Evolutionary conservation across 164 flowering plant genomes (phyloP).

Genomic region (Berberis thunbergii): DNA sequence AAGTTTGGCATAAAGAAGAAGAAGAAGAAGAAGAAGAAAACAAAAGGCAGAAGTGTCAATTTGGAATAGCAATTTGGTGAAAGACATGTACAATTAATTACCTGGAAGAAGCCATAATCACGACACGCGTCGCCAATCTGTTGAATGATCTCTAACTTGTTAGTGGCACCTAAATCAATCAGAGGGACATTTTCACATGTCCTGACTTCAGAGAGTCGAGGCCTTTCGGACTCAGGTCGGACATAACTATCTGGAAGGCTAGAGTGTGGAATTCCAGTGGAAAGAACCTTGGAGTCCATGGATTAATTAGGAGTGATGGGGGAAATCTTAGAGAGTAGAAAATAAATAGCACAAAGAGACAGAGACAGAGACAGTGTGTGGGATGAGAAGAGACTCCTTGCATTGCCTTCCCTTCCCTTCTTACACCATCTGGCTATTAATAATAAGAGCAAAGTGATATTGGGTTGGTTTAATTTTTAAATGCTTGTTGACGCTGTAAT

Average conservation of each 20-base stretch:
- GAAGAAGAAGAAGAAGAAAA: too few species aligned
- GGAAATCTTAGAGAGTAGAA: not conserved
- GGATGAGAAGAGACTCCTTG: too few species aligned
- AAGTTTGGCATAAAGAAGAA: too few species aligned
- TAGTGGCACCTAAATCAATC: conserved; percentile 34
- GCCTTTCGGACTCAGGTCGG: conserved; percentile 65
- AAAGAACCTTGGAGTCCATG: conserved; percentile 8
- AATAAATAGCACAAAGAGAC: not conserved
- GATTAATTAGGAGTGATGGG: not conserved
- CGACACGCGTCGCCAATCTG: conserved; percentile 48
- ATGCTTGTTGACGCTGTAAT: too few species aligned
- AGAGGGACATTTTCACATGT: conserved; percentile 37
- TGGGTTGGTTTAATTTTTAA: too few species aligned
- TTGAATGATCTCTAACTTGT: conserved; percentile 16
- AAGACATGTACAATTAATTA: not conserved
- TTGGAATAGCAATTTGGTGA: not conserved
- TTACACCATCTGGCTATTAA: too few species aligned
- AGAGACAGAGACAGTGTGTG: too few species aligned
- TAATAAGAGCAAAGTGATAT: too few species aligned
- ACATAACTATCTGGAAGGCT: conserved; percentile 20
- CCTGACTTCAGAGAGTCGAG: conserved; percentile 44
- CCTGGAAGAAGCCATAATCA: conserved; percentile 21
- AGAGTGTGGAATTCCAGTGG: conserved; percentile 1
- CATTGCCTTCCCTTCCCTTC: too few species aligned
- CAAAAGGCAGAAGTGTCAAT: too few species aligned